Base-by-base conservation (phyloP, 768 basidiomycete genomes). In the Macrocybe gigantea region DNA sequence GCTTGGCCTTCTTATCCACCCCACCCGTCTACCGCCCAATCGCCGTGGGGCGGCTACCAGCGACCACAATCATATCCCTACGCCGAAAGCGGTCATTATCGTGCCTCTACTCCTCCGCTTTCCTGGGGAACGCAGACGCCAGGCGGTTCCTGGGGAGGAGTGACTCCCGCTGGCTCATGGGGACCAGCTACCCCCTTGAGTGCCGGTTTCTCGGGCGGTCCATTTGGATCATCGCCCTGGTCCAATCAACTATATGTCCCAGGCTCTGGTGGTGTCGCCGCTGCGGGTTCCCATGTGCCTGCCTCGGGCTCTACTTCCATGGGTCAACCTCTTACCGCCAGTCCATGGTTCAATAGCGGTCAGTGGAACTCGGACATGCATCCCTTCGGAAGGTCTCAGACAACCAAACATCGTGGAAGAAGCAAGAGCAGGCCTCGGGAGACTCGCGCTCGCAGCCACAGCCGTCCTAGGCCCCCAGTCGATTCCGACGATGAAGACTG, bases 301-400 rank as follows among this genome's bases (percentile, higher is more conserved):
- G 33, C 44, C 14, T 30, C 7, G 29, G 48, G 43, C 7, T 43
- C 49, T 1, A 43, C 55, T 7, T 10, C 47, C 8, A 33, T 33
- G 5, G 60, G 52, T 3, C 64, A 63, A 33, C 59, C 62, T 7
- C 45, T 63, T 5, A 49, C 57, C 6, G 57, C 56, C 0, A 57
- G 56, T 34, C 54, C 59, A 4, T 56, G 52, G 50, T 57, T 55
- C 40, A 44, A 41, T 31, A 52, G n/a, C 49, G 55, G 58, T 49
- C 6, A 53, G 46, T 14, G 52, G 53, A 13, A 52, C 49, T 10
- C 42, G 42, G 22, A 22, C 22, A 22, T 2, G 4, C 4, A 22
- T 22, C 4, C 22, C 22, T 22, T 22, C 22, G 22, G 22, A 22
- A 22, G 22, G 22, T 22, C 22, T 4, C 22, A 22, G 22, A 22